phyloP scores from a whole-genome alignment of 306 rosid genomes.

The Glycyrrhiza uralensis region DNA sequence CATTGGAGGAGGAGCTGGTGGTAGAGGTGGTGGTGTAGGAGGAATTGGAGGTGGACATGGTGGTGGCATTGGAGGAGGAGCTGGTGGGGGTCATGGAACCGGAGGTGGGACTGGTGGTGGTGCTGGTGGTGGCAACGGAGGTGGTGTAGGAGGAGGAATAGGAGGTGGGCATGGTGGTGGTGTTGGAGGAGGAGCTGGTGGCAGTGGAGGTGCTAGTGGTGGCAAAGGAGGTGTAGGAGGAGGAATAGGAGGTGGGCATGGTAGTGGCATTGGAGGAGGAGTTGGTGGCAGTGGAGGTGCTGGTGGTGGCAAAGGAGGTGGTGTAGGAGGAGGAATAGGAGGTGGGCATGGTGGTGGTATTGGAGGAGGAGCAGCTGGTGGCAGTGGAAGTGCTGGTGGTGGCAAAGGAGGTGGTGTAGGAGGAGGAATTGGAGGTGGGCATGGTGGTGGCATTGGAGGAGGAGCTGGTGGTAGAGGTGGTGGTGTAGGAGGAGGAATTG shows the following conservation, averaged over 20 bases:
- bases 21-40: background rate
- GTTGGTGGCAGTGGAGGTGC: background rate
- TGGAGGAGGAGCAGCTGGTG: no score
- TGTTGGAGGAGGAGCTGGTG: background rate
- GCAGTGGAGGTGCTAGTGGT: background rate
- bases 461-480: background rate
- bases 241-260: background rate
- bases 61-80: no score
- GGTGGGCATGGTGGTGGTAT: no score
- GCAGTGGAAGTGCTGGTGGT: background rate
- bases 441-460: background rate
- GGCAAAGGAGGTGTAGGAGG: background rate
- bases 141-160: no score
- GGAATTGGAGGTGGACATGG: background rate
- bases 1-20: background rate
- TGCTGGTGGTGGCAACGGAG: slow-evolving; percentile 7
- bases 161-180: background rate
- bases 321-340: no score
- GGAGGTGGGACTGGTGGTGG: no score
- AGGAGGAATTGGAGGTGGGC: background rate
- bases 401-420: no score
- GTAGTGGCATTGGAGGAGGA: slow-evolving; percentile 2
- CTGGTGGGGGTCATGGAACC: background rate
- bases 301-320: slow-evolving; percentile 10
- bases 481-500: background rate